phyloP scores from a whole-genome alignment of 139 green algal genomes.

The Desmodesmus armatus region DNA sequence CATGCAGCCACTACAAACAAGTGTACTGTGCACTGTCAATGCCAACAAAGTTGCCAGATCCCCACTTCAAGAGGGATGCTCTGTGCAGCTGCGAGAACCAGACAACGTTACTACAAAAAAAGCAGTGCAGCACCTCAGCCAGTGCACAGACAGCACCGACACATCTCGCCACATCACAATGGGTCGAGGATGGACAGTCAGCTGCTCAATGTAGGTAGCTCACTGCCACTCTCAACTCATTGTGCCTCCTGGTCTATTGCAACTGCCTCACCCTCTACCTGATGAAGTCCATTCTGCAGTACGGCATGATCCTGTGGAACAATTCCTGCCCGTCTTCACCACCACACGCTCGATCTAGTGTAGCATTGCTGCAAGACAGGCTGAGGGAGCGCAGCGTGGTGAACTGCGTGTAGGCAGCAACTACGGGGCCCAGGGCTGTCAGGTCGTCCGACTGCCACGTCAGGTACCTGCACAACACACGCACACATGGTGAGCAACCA shows the following conservation, averaged over 20 bases:
- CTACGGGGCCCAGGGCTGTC: constrained; percentile 11
- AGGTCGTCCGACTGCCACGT: constrained; percentile 49
- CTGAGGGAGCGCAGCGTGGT: constrained; percentile 36
- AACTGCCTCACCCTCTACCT: neutral
- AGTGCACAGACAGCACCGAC: neutral
- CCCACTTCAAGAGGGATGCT: neutral
- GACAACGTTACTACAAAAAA: neutral
- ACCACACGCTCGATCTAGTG: constrained; percentile 23
- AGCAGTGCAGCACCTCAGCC: neutral
- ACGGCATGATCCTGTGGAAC: constrained; percentile 16
- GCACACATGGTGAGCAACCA: too few relatives aligned
- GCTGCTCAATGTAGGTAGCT: too few relatives aligned
- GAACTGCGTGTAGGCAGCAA: constrained; percentile 36
- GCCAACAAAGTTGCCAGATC: neutral
- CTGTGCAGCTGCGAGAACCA: neutral
- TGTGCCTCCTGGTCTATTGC: neutral
- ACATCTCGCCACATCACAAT: neutral
- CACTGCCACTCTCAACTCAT: neutral
- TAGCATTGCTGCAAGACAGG: constrained; percentile 27
- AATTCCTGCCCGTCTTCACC: neutral
- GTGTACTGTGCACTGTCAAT: neutral
- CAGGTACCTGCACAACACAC: constrained; percentile 39
- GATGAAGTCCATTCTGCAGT: constrained; percentile 35
- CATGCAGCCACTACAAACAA: neutral
- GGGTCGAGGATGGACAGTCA: neutral